Conservation (phyloP, 2,329 filamentous ascomycete genomes). For the Fusarium sp. region DNA sequence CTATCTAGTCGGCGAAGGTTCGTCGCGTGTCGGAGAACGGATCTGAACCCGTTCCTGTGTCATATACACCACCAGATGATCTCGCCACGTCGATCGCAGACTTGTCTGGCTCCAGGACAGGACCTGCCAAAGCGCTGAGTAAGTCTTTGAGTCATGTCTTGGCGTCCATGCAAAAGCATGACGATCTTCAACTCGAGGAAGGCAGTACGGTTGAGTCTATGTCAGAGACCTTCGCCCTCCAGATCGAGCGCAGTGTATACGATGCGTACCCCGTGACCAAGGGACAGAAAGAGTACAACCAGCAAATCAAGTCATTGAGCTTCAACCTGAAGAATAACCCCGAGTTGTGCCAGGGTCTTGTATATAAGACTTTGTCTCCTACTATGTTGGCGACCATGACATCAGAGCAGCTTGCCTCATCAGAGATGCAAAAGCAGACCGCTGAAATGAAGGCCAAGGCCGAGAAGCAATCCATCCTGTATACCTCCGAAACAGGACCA, state of each 20-base stretch:
- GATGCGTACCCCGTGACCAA: conserved; percentile 64
- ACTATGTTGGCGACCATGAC: conserved; percentile 88
- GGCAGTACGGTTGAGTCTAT: conserved; percentile 73
- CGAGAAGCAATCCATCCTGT: conserved; percentile 86
- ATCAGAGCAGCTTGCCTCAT: conserved; percentile 89
- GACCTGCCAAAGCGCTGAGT: conserved; percentile 75
- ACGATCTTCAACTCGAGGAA: conserved; percentile 71
- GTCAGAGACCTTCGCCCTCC: conserved; percentile 77
- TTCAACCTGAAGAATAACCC: conserved; percentile 93
- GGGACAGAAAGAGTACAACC: conserved; percentile 63
- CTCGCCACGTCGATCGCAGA: conserved; percentile 64
- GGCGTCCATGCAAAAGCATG: conserved; percentile 73
- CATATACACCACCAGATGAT: conserved; percentile 65
- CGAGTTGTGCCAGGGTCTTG: conserved; percentile 78
- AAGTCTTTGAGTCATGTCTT: conserved; percentile 77
- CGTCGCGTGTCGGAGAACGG: conserved; percentile 68
- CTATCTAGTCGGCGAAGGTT: conserved; percentile 56
- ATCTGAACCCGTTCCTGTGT: conserved; percentile 42
- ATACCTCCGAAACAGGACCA: conserved; percentile 76
- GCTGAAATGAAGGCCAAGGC: conserved; percentile 81
- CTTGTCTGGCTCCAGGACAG: conserved; percentile 73
- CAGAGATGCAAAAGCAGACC: conserved; percentile 84
- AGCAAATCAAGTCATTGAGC: conserved; percentile 79
- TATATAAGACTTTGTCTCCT: conserved; percentile 78
- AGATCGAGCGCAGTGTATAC: conserved; percentile 80